Conservation (phyloP, 441 rosid genomes). For the Cnidoscolus chayamansa region DNA sequence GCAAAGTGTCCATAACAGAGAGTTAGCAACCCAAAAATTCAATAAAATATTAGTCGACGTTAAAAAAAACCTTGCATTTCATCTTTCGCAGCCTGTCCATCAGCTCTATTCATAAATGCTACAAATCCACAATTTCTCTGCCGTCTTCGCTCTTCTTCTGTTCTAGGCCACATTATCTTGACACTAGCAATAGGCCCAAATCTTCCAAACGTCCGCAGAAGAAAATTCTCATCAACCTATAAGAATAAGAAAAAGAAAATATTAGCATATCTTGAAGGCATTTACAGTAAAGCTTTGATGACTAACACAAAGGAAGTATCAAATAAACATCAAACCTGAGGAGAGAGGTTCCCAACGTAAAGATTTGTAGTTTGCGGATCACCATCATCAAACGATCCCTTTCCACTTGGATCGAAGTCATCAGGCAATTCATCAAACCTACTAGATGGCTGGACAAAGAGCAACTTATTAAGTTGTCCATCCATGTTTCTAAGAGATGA, state of each 20-base stretch:
- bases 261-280: conserved; percentile 11
- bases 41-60: conserved; percentile 3
- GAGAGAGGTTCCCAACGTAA: conserved; percentile 96
- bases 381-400: conserved; percentile 97
- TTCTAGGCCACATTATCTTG: conserved; percentile 99
- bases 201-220: conserved; percentile 97
- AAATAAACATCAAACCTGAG: conserved; percentile 54
- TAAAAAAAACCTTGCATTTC: conserved; percentile 90
- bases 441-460: conserved; percentile 71
- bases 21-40: neutral
- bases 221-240: conserved; percentile 99
- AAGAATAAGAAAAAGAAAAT: conserved; percentile 20
- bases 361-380: conserved; percentile 98
- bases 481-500: conserved; percentile 1
- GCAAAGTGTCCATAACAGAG: neutral
- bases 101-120: conserved; percentile 95
- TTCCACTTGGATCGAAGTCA: conserved; percentile 98
- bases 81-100: conserved; percentile 99
- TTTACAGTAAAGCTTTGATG: neutral
- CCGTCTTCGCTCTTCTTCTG: conserved; percentile 90
- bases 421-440: conserved; percentile 94
- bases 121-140: conserved; percentile 98
- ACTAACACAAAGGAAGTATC: conserved; percentile 2
- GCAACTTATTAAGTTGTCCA: conserved; percentile 6
- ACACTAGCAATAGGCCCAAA: conserved; percentile 99